phyloP scores from a whole-genome alignment of 257 asterid genomes.

The Nicotiana undulata region DNA sequence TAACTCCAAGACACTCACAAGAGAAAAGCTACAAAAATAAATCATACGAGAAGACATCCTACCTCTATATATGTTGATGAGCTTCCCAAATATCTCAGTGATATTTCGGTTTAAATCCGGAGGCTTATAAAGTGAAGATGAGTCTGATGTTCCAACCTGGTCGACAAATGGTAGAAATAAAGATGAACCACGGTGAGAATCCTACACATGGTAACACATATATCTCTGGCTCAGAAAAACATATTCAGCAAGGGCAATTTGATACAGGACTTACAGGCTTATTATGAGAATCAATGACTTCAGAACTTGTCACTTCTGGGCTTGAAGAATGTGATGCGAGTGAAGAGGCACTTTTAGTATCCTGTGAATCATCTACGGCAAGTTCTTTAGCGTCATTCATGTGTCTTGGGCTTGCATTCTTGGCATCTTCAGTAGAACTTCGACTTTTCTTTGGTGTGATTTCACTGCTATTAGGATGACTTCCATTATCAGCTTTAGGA shows the following conservation, averaged over 20 bases:
- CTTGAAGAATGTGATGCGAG: conserved; percentile 31
- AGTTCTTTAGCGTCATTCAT: conserved; percentile 10
- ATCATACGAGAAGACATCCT: conserved; percentile 6
- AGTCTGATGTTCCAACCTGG: conserved; percentile 48
- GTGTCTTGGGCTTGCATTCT: conserved; percentile 21
- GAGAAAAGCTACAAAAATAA: conserved; percentile 2
- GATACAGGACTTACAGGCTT: conserved; percentile 33
- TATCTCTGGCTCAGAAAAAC: neutral
- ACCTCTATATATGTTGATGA: conserved; percentile 89
- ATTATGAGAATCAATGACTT: conserved; percentile 22
- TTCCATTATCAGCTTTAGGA: conserved; percentile 19
- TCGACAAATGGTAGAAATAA: conserved; percentile 5
- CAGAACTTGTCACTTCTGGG: conserved; percentile 43
- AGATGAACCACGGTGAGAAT: neutral
- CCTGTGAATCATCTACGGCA: conserved; percentile 19
- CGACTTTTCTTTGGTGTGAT: conserved; percentile 39
- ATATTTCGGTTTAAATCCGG: conserved; percentile 85
- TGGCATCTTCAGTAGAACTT: conserved; percentile 31
- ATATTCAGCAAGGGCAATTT: neutral
- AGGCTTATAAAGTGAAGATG: conserved; percentile 64
- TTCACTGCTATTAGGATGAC: conserved; percentile 22
- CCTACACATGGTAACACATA: neutral
- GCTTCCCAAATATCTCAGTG: conserved; percentile 81
- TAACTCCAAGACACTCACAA: neutral
- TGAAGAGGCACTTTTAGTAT: conserved; percentile 33